Evolutionary conservation across 2,329 filamentous ascomycete species (phyloP).

Genomic region (Coleophoma crateriformis): DNA sequence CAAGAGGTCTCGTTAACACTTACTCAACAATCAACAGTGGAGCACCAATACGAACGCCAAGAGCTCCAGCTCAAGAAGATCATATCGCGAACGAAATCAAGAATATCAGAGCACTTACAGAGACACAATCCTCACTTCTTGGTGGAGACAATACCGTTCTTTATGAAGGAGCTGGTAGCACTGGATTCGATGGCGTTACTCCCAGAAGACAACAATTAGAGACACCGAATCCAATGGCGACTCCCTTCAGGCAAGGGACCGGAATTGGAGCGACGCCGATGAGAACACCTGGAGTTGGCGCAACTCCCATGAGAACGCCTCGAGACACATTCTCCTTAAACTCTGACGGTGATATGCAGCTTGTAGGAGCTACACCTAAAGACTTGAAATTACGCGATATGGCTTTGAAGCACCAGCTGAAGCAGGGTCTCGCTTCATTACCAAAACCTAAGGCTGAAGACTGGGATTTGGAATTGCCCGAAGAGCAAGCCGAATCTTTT

Average conservation of each 20-base stretch:
- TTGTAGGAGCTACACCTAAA: conserved; percentile 69
- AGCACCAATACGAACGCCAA: conserved; percentile 87
- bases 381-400: conserved; percentile 70
- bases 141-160: conserved; percentile 92
- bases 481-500: conserved; percentile 63
- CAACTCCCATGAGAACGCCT: conserved; percentile 83
- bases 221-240: conserved; percentile 95
- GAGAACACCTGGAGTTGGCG: conserved; percentile 55
- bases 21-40: conserved; percentile 76
- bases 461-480: conserved; percentile 89
- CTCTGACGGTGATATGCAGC: conserved; percentile 56
- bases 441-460: conserved; percentile 91
- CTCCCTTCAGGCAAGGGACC: conserved; percentile 66
- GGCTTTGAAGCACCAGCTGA: conserved; percentile 62
- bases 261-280: conserved; percentile 64
- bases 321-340: conserved; percentile 86
- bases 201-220: conserved; percentile 75
- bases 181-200: conserved; percentile 80
- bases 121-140: conserved; percentile 88
- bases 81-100: conserved; percentile 94
- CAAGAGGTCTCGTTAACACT: conserved; percentile 78
- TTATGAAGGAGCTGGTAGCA: conserved; percentile 74
- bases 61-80: conserved; percentile 87
- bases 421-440: conserved; percentile 69
- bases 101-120: conserved; percentile 86